A percentile compares a stretch with the other conserved stretches of the same genome.
Evolutionary conservation across 2,329 filamentous ascomycete genomes (phyloP).

Genomic region (Arthrobotrys sinensis): DNA sequence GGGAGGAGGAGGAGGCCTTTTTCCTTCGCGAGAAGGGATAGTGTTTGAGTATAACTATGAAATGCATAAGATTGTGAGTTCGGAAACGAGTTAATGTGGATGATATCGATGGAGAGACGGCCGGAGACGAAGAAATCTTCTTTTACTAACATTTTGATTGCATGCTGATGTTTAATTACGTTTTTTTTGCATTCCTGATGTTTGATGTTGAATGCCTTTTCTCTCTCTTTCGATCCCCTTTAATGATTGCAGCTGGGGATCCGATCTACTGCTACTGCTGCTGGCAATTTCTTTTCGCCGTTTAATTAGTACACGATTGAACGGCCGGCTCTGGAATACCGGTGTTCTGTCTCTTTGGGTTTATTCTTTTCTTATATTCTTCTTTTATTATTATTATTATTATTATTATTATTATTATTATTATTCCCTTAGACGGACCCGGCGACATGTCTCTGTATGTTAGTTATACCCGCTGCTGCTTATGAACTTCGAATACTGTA

Average conservation of each 20-base stretch:
- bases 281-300: conserved; percentile 3
- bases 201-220: conserved; percentile 20
- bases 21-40: conserved; percentile 24
- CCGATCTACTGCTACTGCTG: conserved; percentile 1
- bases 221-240: not conserved
- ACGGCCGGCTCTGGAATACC: conserved; percentile 27
- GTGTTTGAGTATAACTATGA: conserved; percentile 20
- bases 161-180: conserved; percentile 20
- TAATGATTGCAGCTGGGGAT: conserved; percentile 23
- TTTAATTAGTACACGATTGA: conserved; percentile 18
- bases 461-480: conserved; percentile 33
- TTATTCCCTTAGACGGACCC: conserved; percentile 12
- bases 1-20: conserved; percentile 36
- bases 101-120: conserved; percentile 1
- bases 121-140: not conserved
- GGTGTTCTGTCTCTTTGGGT: conserved; percentile 28
- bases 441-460: conserved; percentile 25
- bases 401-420: no score
- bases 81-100: conserved; percentile 29
- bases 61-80: not conserved
- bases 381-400: not conserved
- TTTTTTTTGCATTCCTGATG: conserved; percentile 25
- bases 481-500: not conserved
- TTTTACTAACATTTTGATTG: conserved; percentile 5
- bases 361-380: conserved; percentile 9